Base-by-base conservation (phyloP, 306 rosid species). In the Oemleria cerasiformis region DNA sequence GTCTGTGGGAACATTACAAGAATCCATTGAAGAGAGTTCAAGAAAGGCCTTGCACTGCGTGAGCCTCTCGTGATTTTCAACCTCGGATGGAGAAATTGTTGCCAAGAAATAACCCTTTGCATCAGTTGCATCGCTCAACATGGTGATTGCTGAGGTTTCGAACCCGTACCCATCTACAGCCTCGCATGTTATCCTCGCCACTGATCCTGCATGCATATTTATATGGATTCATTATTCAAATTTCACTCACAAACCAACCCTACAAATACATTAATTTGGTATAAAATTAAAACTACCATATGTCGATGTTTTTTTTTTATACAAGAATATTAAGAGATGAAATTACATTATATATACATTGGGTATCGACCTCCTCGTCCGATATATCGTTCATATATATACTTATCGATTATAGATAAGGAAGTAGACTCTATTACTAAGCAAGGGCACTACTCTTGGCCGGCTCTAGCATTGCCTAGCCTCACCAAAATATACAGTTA, bases 31-130 rank as follows among this genome's bases (percentile, higher is more conserved):
- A 67, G 92, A 89, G 55, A 79, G 77, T 34, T 86, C 88, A 17
- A 84, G 78, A 61, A 63, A 84, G 75, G 68, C 85, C 59, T 41
- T 81, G 77, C 88, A 86, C 55, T 83, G 73, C 5, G 70, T 75
- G 11, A 85, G 75, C 76, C 63, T 67, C 57, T 68, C 16, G 5
- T 83, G 66, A 12, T 58, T 79, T 65, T 36, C 43, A 3, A 84
- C 75, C 82, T 89, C 90, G 21, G 49, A 38, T 57, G 75, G 69
- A 47, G 71, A 57, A 45, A 86, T 13, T 0, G 88, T 89, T 58
- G 90, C 89, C 12, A 89, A 70, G 77, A 86, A 88, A 71, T 79
- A 86, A 4, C 88, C 92, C 44, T 75, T 79, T 30, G 30, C 73
- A 53, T 84, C 75, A 4, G 79, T 80, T 73, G 74, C 74, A 0